phyloP scores from a whole-genome alignment of 768 basidiomycete species.

The Russula ochroleuca region DNA sequence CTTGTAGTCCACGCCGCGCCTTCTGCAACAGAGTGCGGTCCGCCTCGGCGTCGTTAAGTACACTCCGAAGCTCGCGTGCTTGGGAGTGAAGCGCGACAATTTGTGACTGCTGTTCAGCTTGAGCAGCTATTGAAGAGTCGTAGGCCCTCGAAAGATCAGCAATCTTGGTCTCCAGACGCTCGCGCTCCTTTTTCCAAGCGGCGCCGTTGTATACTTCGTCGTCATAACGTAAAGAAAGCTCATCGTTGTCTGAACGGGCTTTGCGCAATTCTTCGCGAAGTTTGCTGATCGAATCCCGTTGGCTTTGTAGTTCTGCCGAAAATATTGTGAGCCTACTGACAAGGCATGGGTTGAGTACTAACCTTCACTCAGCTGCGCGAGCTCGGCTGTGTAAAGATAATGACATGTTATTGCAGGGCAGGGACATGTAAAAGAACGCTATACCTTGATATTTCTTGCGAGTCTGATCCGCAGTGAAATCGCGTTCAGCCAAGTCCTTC shows the following conservation, averaged over 20 bases:
- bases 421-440: conserved; percentile 8
- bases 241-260: conserved; percentile 69
- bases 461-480: conserved; percentile 74
- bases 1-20: conserved; percentile 73
- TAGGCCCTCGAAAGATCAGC: conserved; percentile 68
- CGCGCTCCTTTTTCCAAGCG: conserved; percentile 85
- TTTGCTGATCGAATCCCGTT: conserved; percentile 69
- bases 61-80: conserved; percentile 74
- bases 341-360: conserved; percentile 12
- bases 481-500: conserved; percentile 74
- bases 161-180: conserved; percentile 81
- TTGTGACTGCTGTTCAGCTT: conserved; percentile 78
- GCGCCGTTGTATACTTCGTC: conserved; percentile 74
- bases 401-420: neutral
- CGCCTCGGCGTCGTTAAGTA: conserved; percentile 81
- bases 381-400: conserved; percentile 50
- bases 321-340: neutral
- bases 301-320: conserved; percentile 63
- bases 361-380: conserved; percentile 80
- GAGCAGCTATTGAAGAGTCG: conserved; percentile 64
- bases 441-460: conserved; percentile 83
- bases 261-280: conserved; percentile 79
- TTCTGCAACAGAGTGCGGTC: conserved; percentile 76
- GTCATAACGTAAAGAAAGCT: conserved; percentile 68
- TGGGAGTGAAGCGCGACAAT: conserved; percentile 82